Evolutionary conservation across 2,329 filamentous ascomycete genomes (phyloP), one percentile per base, ranked within the genome.

Genomic region (Arthrinium phaeospermum): DNA sequence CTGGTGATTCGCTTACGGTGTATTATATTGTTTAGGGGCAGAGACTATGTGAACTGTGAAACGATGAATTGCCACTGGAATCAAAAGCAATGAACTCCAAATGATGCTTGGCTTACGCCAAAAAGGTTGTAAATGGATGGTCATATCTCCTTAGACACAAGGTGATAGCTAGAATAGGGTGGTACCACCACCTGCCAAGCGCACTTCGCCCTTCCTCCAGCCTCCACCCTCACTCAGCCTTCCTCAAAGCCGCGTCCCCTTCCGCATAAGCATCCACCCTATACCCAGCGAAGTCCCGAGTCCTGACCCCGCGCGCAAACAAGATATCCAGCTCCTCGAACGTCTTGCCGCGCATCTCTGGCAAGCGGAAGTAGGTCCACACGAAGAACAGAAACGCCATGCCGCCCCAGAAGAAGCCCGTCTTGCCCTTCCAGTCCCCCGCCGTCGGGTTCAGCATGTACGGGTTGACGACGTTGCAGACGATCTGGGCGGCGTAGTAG

Each of bases 281-380:
- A 24, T 69, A 72, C 22, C 34, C 72, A 2, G 46, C 24, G 41
- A 76, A 81, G 4, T 78, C 77, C 27, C 79, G 75, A 6, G 80
- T 78, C 19, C 75, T 68, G 34, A 79, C 75, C 46, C 73, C 77
- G 24, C 73, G 71, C 41, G 82, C 80, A 74, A 86, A 86, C 74
- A 87, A 73, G 4, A 80, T 75, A 71, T 86, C 84, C n/a, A 86
- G 81, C 78, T 86, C 84, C 72, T 83, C 83, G 61, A 84, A 80
- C 1, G 81, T 82, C 70, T 82, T 79, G 1, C 81, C 82, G 14
- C 81, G 81, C 0, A 84, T 83, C 76, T 86, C 84, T 51, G 82
- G 82, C 16, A 83, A 75, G 68, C 79, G 82, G 73, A 82, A 82
- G 71, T 77, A 83, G 1, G 67, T 69, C 44, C 67, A 82, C 80